Percentiles rank a stretch among this genome's conserved stretches.
Evolutionary conservation across 805 yeast genomes (phyloP).

Genomic region (Schizosaccharomyces cryophilus): DNA sequence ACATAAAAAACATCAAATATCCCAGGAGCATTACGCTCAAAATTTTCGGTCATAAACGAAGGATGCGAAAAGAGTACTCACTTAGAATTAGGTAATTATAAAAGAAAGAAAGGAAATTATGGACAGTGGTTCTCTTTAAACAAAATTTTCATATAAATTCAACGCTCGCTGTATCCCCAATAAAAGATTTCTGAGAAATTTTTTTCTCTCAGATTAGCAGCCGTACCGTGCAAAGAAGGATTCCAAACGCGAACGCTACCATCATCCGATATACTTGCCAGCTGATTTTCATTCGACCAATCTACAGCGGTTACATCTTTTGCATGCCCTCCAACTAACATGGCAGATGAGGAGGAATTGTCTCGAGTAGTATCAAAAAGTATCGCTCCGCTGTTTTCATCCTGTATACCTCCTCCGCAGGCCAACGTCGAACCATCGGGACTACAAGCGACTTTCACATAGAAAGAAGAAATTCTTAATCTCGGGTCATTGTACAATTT

Average conservation of each 20-base stretch:
- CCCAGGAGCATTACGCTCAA: too few species aligned
- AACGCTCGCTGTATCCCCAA: not conserved
- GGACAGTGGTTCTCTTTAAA: too few species aligned
- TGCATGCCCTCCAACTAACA: not conserved
- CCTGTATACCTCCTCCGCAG: not conserved
- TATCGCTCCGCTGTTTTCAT: not conserved
- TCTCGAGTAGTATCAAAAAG: not conserved
- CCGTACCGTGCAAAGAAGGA: not conserved
- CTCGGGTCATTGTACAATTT: not conserved
- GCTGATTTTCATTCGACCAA: not conserved
- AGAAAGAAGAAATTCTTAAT: not conserved
- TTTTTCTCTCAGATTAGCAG: not conserved
- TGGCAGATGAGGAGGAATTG: not conserved
- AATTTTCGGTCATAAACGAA: too few species aligned
- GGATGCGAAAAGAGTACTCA: too few species aligned
- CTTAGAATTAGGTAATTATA: too few species aligned
- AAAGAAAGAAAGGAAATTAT: too few species aligned
- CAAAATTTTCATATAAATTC: not conserved
- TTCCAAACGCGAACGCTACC: not conserved
- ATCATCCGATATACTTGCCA: conserved; percentile 1
- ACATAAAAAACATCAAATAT: too few species aligned
- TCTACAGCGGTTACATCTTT: conserved; percentile 1
- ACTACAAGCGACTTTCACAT: not conserved
- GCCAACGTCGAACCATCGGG: not conserved
- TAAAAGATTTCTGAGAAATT: not conserved